Base-by-base conservation (phyloP, 331 rosid genomes). In the Telfairia occidentalis region DNA sequence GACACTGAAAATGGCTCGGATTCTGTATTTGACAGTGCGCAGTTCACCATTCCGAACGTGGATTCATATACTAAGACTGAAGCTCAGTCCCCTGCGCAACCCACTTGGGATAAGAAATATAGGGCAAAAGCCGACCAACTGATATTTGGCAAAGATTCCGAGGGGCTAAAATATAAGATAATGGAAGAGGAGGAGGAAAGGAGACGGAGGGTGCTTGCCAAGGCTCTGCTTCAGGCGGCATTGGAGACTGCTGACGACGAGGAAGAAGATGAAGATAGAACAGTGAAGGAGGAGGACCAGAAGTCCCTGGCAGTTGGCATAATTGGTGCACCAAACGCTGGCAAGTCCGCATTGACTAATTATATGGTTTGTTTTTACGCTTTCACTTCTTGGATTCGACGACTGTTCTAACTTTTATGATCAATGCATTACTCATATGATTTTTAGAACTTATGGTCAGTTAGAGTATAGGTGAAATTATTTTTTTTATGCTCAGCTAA, bases 291-390 rank as follows among this genome's bases (percentile, higher is more conserved):
- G 82, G 98, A 90, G 82, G 96, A 92, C 45, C 98, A 90, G 84
- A 89, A 85, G 73, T 90, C 96, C 1, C 43, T 92, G 80, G 79
- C 92, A 0, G 98, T 92, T 2, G 98, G 98, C 72, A 89, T 92
- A 38, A 86, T 92, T 2, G 97, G 98, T 21, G 98, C 96, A 0
- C 98, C 98, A 12, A 92, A 92, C 79, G 98, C 97, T 12, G 98
- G 98, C 53, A 92, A 92, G 78, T 92, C 97, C 37, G 92, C 97
- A 0, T 86, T 92, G 21, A 90, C 97, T 5, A 92, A 92, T 79
- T 86, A 15, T 59, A 82, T 89, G 96, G 96, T 92, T 84, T 19
- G 89, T 85, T 76, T 43, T 78, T 76, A 48, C 23, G 35, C 21
- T 72, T 40, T 54, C 18, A 37, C 5, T 1, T 24, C 52, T 70